Evolutionary conservation across 2,329 filamentous ascomycete genomes (phyloP).

Genomic region (Aspergillus sp.): DNA sequence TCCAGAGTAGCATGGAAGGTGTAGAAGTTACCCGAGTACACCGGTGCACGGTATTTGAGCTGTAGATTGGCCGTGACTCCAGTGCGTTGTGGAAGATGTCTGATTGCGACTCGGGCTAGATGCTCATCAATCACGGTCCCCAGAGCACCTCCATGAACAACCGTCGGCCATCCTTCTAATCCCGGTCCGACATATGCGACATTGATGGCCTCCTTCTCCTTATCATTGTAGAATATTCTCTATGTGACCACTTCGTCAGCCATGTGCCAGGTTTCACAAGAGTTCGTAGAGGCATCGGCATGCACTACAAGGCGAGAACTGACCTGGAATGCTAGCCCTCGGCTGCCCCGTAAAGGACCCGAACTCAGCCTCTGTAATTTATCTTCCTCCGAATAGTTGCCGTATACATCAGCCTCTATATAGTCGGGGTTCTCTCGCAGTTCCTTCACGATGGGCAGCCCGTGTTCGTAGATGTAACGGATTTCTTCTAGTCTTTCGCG

Average conservation of each 20-base stretch:
- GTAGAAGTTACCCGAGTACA: slow-evolving; percentile 64
- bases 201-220: slow-evolving; percentile 59
- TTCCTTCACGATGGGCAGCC: slow-evolving; percentile 39
- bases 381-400: slow-evolving; percentile 37
- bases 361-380: slow-evolving; percentile 39
- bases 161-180: slow-evolving; percentile 68
- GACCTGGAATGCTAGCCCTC: slow-evolving; percentile 45
- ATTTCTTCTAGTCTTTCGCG: slow-evolving; percentile 31
- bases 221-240: slow-evolving; percentile 64
- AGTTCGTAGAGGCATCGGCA: background rate
- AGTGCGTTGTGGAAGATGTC: slow-evolving; percentile 50
- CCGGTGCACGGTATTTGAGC: slow-evolving; percentile 64
- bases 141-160: slow-evolving; percentile 70
- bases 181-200: slow-evolving; percentile 70
- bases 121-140: slow-evolving; percentile 71
- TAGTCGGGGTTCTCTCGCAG: slow-evolving; percentile 43
- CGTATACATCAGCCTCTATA: slow-evolving; percentile 42
- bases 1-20: slow-evolving; percentile 55
- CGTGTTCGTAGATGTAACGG: slow-evolving; percentile 32
- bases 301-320: slow-evolving; percentile 15
- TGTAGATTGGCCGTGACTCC: slow-evolving; percentile 61
- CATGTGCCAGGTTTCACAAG: background rate
- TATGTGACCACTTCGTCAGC: slow-evolving; percentile 43
- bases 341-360: slow-evolving; percentile 43
- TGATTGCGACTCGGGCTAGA: slow-evolving; percentile 63